Evolutionary conservation across 768 basidiomycete genomes (phyloP).

Genomic region (Leucocoprinus birnbaumii): DNA sequence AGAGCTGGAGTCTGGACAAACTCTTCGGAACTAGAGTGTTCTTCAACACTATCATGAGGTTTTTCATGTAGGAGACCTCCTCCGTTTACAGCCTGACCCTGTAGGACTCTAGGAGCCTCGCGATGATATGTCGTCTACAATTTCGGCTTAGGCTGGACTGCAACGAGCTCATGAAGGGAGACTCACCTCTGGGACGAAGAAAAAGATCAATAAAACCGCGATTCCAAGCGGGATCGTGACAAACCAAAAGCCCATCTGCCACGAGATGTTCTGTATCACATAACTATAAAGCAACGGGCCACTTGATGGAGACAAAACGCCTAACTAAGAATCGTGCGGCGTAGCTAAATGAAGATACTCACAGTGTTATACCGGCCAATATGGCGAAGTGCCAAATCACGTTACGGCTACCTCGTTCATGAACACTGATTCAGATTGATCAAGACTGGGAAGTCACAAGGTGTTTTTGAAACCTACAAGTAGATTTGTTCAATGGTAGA

Average conservation of each 20-base stretch:
- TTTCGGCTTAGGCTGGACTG: too few relatives aligned
- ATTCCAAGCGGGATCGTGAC: conserved; percentile 40
- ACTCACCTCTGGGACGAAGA: conserved; percentile 41
- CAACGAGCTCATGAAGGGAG: too few relatives aligned
- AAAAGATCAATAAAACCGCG: conserved; percentile 32
- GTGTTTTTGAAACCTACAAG: conserved; percentile 21
- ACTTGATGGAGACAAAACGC: conserved; percentile 16
- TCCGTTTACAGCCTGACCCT: too few relatives aligned
- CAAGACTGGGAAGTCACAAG: neutral
- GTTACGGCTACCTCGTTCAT: conserved; percentile 38
- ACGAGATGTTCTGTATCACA: conserved; percentile 39
- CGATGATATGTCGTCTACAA: too few relatives aligned
- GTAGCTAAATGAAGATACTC: conserved; percentile 11
- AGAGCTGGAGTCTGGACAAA: conserved; percentile 5
- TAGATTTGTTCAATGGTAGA: conserved; percentile 43
- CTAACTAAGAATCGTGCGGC: neutral
- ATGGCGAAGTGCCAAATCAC: conserved; percentile 46
- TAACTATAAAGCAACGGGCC: conserved; percentile 44
- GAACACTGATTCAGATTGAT: conserved; percentile 24
- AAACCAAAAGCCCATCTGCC: conserved; percentile 47
- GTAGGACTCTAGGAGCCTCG: too few relatives aligned
- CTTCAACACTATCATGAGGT: conserved; percentile 18
- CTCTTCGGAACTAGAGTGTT: conserved; percentile 10
- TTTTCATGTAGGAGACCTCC: conserved; percentile 6
- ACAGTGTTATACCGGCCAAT: conserved; percentile 40